Percentiles rank a stretch among this genome's conserved stretches.
phyloP scores from a whole-genome alignment of 1,139 yeast genomes.

The Nakaseomyces uthaithaninus region DNA sequence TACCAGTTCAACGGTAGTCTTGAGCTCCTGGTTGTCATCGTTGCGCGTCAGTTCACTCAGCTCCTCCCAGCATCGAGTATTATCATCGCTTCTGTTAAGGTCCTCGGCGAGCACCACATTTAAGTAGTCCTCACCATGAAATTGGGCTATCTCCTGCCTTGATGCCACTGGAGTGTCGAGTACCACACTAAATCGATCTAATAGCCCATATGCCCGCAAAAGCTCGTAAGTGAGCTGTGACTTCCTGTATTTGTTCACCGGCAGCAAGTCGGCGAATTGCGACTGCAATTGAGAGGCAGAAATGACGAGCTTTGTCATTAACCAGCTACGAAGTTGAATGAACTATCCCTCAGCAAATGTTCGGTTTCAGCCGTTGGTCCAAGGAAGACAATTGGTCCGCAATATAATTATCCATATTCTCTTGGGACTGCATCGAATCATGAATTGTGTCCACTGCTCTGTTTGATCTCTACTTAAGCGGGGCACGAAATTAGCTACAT shows the following conservation, averaged over 20 bases:
- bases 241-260: constrained; percentile 25
- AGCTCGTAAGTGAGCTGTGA: constrained; percentile 24
- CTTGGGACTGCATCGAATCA: too few species aligned
- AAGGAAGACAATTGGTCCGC: too few species aligned
- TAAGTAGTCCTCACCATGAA: constrained; percentile 23
- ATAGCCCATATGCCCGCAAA: constrained; percentile 19
- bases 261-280: constrained; percentile 28
- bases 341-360: too few species aligned
- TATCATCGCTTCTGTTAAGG: constrained; percentile 10
- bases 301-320: constrained; percentile 23
- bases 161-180: constrained; percentile 15
- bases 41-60: constrained; percentile 12
- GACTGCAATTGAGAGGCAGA: constrained; percentile 27
- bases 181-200: constrained; percentile 23
- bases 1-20: neutral
- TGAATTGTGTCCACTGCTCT: too few species aligned
- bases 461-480: too few species aligned
- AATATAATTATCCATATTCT: too few species aligned
- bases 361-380: too few species aligned
- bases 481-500: too few species aligned
- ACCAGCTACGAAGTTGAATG: too few species aligned
- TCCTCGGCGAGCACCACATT: constrained; percentile 15
- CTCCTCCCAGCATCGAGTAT: constrained; percentile 14
- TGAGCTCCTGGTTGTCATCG: neutral
- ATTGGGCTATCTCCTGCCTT: constrained; percentile 17